Evolutionary conservation across 495 filamentous ascomycete species (phyloP).

Genomic region (Wilcoxina mikolae): DNA sequence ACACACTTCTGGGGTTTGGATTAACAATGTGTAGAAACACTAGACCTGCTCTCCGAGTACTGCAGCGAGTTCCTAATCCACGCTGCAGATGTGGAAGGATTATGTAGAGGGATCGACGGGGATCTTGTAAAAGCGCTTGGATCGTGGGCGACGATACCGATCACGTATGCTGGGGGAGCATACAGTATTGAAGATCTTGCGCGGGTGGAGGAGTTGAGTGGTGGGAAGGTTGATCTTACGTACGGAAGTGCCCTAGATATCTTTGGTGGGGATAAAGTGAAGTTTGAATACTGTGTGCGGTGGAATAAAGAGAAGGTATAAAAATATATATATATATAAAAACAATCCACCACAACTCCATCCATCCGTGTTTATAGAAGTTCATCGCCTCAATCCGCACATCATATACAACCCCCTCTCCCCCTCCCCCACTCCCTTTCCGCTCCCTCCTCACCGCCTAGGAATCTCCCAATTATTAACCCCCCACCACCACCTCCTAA

Average conservation of each 20-base stretch:
- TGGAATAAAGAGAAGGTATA: conserved; percentile 49
- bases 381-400: too few relatives aligned
- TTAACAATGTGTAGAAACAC: conserved; percentile 44
- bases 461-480: conserved; percentile 13
- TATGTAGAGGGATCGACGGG: conserved; percentile 82
- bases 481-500: conserved; percentile 16
- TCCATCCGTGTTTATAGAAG: too few relatives aligned
- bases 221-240: conserved; percentile 76
- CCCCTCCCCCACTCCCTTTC: neutral
- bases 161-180: conserved; percentile 94
- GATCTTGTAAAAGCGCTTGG: conserved; percentile 61
- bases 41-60: conserved; percentile 64
- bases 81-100: conserved; percentile 93
- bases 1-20: neutral
- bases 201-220: conserved; percentile 57
- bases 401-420: neutral
- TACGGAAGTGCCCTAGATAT: conserved; percentile 94
- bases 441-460: neutral
- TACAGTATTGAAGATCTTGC: conserved; percentile 65
- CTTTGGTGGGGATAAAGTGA: conserved; percentile 77
- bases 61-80: conserved; percentile 95
- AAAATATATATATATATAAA: too few relatives aligned
- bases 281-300: conserved; percentile 68
- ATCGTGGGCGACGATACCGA: conserved; percentile 73
- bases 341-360: too few relatives aligned